phyloP scores from a whole-genome alignment of 2,329 filamentous ascomycete species.

The Cercospora sesami region DNA sequence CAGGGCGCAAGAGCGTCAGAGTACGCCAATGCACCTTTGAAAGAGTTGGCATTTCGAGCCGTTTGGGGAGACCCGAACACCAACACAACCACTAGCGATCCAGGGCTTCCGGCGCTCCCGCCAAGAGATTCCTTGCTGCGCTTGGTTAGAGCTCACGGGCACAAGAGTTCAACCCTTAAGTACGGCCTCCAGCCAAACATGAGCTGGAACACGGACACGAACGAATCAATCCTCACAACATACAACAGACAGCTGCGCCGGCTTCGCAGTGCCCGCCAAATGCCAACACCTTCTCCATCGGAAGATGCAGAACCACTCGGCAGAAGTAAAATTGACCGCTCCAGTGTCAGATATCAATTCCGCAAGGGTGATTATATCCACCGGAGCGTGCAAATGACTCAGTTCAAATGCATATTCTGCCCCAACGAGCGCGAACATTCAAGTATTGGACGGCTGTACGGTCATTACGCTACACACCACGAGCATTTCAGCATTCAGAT shows the following conservation, averaged over 20 bases:
- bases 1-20: slow-evolving; percentile 16
- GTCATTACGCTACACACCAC: slow-evolving; percentile 41
- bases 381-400: slow-evolving; percentile 12
- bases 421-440: slow-evolving; percentile 24
- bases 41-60: slow-evolving; percentile 31
- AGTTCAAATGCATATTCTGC: slow-evolving; percentile 34
- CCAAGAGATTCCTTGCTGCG: slow-evolving; percentile 21
- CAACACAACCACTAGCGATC: neutral
- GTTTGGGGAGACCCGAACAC: slow-evolving; percentile 31
- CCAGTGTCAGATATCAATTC: slow-evolving; percentile 32
- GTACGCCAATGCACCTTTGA: slow-evolving; percentile 7
- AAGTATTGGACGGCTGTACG: slow-evolving; percentile 36
- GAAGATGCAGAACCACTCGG: slow-evolving; percentile 19
- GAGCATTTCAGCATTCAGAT: slow-evolving; percentile 39
- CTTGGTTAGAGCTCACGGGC: slow-evolving; percentile 28
- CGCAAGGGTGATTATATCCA: slow-evolving; percentile 16
- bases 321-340: slow-evolving; percentile 10
- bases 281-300: slow-evolving; percentile 33
- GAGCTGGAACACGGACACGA: slow-evolving; percentile 27
- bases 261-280: slow-evolving; percentile 23
- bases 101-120: slow-evolving; percentile 34
- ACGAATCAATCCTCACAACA: slow-evolving; percentile 27
- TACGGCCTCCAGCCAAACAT: slow-evolving; percentile 33
- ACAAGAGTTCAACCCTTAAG: slow-evolving; percentile 21
- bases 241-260: slow-evolving; percentile 25